A percentile compares a stretch with the other conserved stretches of the same genome.
Conservation (phyloP, 768 basidiomycete genomes). For the Suillus alpinus region DNA sequence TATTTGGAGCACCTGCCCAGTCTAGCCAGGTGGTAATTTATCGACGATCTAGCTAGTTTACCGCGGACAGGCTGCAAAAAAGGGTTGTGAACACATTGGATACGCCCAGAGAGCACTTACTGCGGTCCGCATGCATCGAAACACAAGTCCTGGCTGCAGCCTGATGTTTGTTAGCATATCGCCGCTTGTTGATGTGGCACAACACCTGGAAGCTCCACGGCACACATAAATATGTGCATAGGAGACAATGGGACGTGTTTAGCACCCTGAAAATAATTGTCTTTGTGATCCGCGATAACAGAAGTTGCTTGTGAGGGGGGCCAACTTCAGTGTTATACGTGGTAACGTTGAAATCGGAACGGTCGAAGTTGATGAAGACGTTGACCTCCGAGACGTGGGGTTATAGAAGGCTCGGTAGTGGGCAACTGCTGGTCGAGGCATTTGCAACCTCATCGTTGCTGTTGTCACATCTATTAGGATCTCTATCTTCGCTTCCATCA, state of each 20-base stretch:
- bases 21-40: slow-evolving; percentile 88
- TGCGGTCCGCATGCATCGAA: slow-evolving; percentile 27
- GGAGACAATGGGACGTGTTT: slow-evolving; percentile 3
- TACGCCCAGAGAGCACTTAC: slow-evolving; percentile 18
- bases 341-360: not conserved
- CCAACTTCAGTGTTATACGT: not conserved
- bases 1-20: slow-evolving; percentile 72
- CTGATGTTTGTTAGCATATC: slow-evolving; percentile 27
- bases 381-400: not conserved
- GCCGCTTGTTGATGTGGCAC: slow-evolving; percentile 4
- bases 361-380: not conserved
- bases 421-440: not conserved
- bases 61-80: slow-evolving; percentile 28
- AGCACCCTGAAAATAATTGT: slow-evolving; percentile 4
- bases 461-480: not conserved
- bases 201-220: slow-evolving; percentile 55
- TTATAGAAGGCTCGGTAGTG: not conserved
- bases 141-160: slow-evolving; percentile 23
- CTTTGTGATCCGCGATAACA: slow-evolving; percentile 1
- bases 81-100: slow-evolving; percentile 35
- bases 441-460: not conserved
- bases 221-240: slow-evolving; percentile 43
- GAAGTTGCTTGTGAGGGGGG: not conserved
- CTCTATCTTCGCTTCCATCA: slow-evolving; percentile 1
- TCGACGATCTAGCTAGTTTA: slow-evolving; percentile 51